These are phyloP conservation scores for Pichia sp. DNA, from an alignment of 1,139 yeast species.

Conservation along the genomic window DNA sequence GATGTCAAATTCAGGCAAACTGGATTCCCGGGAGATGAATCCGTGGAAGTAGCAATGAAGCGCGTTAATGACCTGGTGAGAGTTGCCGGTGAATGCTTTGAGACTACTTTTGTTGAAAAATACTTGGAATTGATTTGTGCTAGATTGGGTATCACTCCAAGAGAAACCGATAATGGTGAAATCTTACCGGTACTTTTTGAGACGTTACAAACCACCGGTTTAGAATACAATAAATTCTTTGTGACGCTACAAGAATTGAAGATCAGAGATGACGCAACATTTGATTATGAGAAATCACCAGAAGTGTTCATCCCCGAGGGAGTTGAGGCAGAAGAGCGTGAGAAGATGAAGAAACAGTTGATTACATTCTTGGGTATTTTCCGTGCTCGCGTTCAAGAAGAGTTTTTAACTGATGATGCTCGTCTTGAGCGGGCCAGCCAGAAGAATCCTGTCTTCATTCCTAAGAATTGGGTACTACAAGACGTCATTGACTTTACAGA, in stretches of 20 bases:
- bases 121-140: constrained; percentile 55
- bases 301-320: constrained; percentile 21
- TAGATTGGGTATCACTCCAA: constrained; percentile 57
- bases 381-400: constrained; percentile 33
- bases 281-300: constrained; percentile 24
- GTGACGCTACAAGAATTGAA: constrained; percentile 45
- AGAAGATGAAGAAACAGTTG: constrained; percentile 31
- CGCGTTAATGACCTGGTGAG: constrained; percentile 64
- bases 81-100: constrained; percentile 58
- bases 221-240: constrained; percentile 81
- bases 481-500: constrained; percentile 57
- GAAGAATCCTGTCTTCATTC: constrained; percentile 73
- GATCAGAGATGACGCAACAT: constrained; percentile 26
- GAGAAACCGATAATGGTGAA: constrained; percentile 39
- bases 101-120: constrained; percentile 49
- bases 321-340: constrained; percentile 25
- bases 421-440: constrained; percentile 36
- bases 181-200: constrained; percentile 57
- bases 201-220: constrained; percentile 51
- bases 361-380: constrained; percentile 36
- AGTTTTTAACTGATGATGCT: constrained; percentile 30
- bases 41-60: constrained; percentile 44
- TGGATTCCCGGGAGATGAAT: constrained; percentile 36
- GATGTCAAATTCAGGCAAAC: constrained; percentile 31
- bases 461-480: constrained; percentile 81